Evolutionary conservation across 2,329 filamentous ascomycete species (phyloP).

Genomic region (Escovopsis sp.): DNA sequence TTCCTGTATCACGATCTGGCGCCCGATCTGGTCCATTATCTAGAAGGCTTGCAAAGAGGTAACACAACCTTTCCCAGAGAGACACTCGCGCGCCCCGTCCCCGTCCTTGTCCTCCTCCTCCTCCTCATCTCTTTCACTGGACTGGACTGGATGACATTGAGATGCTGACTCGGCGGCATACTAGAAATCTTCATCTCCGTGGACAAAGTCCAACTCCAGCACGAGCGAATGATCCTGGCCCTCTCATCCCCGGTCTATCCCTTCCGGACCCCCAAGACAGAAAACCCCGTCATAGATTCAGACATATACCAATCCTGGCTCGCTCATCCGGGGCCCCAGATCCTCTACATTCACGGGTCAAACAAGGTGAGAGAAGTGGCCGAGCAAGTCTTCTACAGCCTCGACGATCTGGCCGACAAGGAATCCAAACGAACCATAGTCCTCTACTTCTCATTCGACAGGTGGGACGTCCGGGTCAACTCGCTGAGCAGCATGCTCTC

Average conservation of each 20-base stretch:
- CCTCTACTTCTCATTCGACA: conserved; percentile 7
- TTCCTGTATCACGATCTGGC: not conserved
- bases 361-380: conserved; percentile 4
- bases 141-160: no score
- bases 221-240: conserved; percentile 2
- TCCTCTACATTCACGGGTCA: conserved; percentile 6
- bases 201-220: conserved; percentile 1
- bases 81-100: no score
- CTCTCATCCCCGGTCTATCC: conserved; percentile 6
- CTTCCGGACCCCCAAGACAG: not conserved
- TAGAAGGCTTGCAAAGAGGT: not conserved
- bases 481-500: conserved; percentile 7
- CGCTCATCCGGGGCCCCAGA: conserved; percentile 3
- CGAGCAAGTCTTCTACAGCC: conserved; percentile 6
- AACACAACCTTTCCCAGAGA: no score
- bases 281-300: not conserved
- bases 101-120: not conserved
- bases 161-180: not conserved
- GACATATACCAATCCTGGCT: conserved; percentile 2
- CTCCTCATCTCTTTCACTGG: not conserved
- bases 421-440: not conserved
- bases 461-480: conserved; percentile 4
- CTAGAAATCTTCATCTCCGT: not conserved
- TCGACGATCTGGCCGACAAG: conserved; percentile 2
- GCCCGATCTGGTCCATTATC: not conserved